Percentiles rank a stretch among this genome's conserved stretches.
These are phyloP conservation scores for Erythrobasidium yunnanense DNA, from an alignment of 768 basidiomycete genomes.

Conservation along the genomic window DNA sequence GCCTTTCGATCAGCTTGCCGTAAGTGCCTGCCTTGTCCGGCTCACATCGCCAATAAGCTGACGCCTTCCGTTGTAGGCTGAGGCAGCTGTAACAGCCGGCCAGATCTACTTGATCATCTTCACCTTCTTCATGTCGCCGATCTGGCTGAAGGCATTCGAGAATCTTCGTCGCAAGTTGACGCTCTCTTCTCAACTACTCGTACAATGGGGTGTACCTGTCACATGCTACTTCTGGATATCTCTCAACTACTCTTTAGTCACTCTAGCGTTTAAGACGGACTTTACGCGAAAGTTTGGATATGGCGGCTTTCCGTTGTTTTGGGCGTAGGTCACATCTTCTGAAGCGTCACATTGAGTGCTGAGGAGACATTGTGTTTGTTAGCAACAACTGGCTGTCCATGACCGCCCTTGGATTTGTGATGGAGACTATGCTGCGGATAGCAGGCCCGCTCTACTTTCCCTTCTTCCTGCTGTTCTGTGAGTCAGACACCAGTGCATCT, in stretches of 20 bases:
- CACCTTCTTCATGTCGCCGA: conserved; percentile 40
- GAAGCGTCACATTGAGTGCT: background rate
- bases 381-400: conserved; percentile 37
- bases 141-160: conserved; percentile 37
- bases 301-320: conserved; percentile 41
- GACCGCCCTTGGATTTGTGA: conserved; percentile 38
- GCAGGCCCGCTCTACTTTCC: conserved; percentile 40
- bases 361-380: background rate
- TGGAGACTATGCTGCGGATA: conserved; percentile 39
- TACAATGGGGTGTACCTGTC: conserved; percentile 37
- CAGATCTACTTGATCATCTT: conserved; percentile 41
- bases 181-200: conserved; percentile 32
- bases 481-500: conserved; percentile 17
- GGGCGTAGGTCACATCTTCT: conserved; percentile 35
- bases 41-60: too few relatives aligned
- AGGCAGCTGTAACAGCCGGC: conserved; percentile 39
- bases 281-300: conserved; percentile 38
- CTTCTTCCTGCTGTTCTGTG: conserved; percentile 41
- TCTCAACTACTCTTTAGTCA: conserved; percentile 39
- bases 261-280: conserved; percentile 39
- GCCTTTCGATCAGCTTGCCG: conserved; percentile 40
- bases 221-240: conserved; percentile 39
- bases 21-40: conserved; percentile 24
- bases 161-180: conserved; percentile 35
- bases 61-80: conserved; percentile 19